Percentiles rank a stretch among this genome's conserved stretches.
Conservation (phyloP, 495 filamentous ascomycete species). For the Neurospora cerealis region DNA sequence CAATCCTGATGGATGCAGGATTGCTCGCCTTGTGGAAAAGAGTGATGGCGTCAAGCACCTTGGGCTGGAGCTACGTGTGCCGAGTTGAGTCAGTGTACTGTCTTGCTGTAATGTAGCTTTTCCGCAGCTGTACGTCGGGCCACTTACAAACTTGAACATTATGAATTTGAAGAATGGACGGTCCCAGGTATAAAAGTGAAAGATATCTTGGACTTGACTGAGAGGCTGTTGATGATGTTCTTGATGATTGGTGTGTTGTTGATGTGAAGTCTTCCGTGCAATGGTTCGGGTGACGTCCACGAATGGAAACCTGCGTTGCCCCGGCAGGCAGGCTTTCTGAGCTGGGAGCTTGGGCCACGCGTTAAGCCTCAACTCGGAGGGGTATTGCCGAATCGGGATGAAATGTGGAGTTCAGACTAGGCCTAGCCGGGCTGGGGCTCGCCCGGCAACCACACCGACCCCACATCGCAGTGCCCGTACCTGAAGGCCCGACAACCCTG, state of each 20-base stretch:
- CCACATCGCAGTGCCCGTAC: not conserved
- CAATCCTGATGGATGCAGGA: conserved; percentile 53
- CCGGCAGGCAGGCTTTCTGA: not conserved
- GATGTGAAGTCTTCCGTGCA: not conserved
- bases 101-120: not conserved
- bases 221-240: not conserved
- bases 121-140: not conserved
- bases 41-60: conserved; percentile 83
- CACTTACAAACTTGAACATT: not conserved
- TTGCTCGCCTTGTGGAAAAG: conserved; percentile 79
- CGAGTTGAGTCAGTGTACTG: conserved; percentile 1
- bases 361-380: not conserved
- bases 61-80: conserved; percentile 41
- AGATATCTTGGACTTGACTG: not conserved
- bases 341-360: not conserved
- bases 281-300: not conserved
- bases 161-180: not conserved
- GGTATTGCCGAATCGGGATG: not conserved
- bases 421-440: not conserved
- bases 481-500: not conserved
- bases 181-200: not conserved
- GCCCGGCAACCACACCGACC: not conserved
- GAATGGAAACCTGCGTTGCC: not conserved
- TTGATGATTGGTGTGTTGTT: not conserved
- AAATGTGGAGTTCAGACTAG: not conserved